Evolutionary conservation across 2,329 filamentous ascomycete species (phyloP), one percentile per base, ranked within the genome.

Genomic region (Calycina marina): DNA sequence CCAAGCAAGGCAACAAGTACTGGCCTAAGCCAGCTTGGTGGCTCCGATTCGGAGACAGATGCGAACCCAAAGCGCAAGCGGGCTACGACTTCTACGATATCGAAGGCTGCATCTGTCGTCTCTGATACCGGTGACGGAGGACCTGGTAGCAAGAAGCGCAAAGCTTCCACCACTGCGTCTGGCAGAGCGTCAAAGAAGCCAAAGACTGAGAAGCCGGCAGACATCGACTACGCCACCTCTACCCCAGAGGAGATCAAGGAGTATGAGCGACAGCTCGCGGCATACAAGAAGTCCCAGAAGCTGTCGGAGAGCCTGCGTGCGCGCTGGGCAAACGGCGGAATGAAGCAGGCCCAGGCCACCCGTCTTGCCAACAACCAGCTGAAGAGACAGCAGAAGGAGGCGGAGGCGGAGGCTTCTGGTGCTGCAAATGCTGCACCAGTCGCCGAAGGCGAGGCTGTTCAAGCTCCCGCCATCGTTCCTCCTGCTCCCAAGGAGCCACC

Each of bases 321-420:
- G 10, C 66, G 69, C 36, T 73, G 69, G 69, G 63, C 64, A 30
- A 69, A n/a, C 2, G 34, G 14, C 14, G 22, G 22, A 3, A 32
- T 32, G 30, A 12, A 15, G 12, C 11, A 17, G 13, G 30, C 30
- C 9, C 30, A 32, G 18, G 30, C 25, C 14, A 32, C 30, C 12
- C 30, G 30, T n/a, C n/a, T 4, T 16, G 22, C 12, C 6, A 32
- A 17, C 26, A 38, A 36, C 17, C 14, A 14, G 10, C 5, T 32
- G 15, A 40, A 40, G 31, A 24, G 30, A 17, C 33, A 30, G 10
- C 25, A 25, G 14, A 40, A 30, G 2, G 38, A 40, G 26, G 31
- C 32, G 18, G 31, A 10, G 63, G 39, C 26, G 15, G 22, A 32
- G 4, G 22, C 26, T 29, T 20, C 27, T 27, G 35, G 18, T 4